A percentile compares a stretch with the other conserved stretches of the same genome.
phyloP scores from a whole-genome alignment of 768 basidiomycete species.

The Mycena belliarum region DNA sequence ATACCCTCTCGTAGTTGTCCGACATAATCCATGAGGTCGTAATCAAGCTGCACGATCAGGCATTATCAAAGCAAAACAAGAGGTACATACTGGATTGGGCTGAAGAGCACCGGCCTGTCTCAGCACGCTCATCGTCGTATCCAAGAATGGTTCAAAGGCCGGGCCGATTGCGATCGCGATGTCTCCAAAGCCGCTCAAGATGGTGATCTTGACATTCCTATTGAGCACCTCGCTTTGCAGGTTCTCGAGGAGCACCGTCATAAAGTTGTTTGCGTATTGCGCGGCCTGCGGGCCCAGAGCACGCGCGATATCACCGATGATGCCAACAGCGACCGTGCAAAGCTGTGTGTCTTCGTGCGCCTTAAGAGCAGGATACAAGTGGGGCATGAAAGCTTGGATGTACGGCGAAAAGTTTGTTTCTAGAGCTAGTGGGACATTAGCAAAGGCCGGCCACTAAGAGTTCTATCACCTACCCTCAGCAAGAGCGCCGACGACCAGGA shows the following conservation, averaged over 20 bases:
- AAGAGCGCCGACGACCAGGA: slow-evolving; percentile 89
- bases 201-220: slow-evolving; percentile 95
- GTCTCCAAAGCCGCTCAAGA: slow-evolving; percentile 94
- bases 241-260: slow-evolving; percentile 90
- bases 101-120: slow-evolving; percentile 87
- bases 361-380: slow-evolving; percentile 85
- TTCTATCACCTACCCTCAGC: slow-evolving; percentile 55
- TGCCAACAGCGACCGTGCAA: slow-evolving; percentile 93
- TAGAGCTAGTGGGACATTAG: slow-evolving; percentile 48
- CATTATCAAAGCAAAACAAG: neutral
- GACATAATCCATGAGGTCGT: slow-evolving; percentile 92
- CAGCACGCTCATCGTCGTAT: slow-evolving; percentile 88
- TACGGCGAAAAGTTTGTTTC: slow-evolving; percentile 81
- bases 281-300: slow-evolving; percentile 84
- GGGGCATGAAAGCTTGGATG: slow-evolving; percentile 82
- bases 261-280: slow-evolving; percentile 85
- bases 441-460: neutral
- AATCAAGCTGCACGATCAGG: slow-evolving; percentile 59
- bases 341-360: slow-evolving; percentile 94
- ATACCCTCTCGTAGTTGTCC: slow-evolving; percentile 90
- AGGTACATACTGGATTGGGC: slow-evolving; percentile 74
- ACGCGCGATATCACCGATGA: slow-evolving; percentile 95
- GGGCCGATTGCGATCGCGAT: slow-evolving; percentile 90
- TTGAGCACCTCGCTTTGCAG: slow-evolving; percentile 88
- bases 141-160: slow-evolving; percentile 85